These are phyloP conservation scores for Cicer arietinum DNA, from an alignment of 306 rosid species.

Conservation along the genomic window DNA sequence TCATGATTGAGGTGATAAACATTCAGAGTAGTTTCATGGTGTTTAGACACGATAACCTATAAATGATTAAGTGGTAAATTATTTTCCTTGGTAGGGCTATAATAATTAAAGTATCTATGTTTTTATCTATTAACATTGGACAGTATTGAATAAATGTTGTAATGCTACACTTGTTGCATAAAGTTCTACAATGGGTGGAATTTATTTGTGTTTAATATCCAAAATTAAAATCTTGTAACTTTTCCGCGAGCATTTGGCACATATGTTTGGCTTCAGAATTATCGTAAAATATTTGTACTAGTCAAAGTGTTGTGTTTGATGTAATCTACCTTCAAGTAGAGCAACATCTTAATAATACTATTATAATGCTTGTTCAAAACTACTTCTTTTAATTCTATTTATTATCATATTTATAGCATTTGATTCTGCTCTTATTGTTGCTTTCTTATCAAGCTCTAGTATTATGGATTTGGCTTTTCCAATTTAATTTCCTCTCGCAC, in stretches of 20 bases:
- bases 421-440: not conserved
- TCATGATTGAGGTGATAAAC: not conserved
- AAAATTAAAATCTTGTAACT: not conserved
- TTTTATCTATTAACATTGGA: not conserved
- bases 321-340: constrained; percentile 19
- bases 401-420: not conserved
- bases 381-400: not conserved
- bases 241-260: constrained; percentile 21
- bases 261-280: not conserved
- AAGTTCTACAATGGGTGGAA: not conserved
- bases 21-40: not conserved
- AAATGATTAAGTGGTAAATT: constrained; percentile 8
- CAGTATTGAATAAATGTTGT: constrained; percentile 1
- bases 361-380: not conserved
- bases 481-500: constrained; percentile 18
- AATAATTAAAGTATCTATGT: constrained; percentile 6
- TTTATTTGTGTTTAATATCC: constrained; percentile 1
- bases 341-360: not conserved
- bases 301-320: not conserved
- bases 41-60: not conserved
- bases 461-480: constrained; percentile 27
- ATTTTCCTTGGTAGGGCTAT: constrained; percentile 9
- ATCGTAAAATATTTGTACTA: not conserved
- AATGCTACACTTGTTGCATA: not conserved
- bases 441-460: constrained; percentile 8